These are phyloP conservation scores for Gracilariopsis chorda DNA, from an alignment of 23 red algal species.

Conservation along the genomic window DNA sequence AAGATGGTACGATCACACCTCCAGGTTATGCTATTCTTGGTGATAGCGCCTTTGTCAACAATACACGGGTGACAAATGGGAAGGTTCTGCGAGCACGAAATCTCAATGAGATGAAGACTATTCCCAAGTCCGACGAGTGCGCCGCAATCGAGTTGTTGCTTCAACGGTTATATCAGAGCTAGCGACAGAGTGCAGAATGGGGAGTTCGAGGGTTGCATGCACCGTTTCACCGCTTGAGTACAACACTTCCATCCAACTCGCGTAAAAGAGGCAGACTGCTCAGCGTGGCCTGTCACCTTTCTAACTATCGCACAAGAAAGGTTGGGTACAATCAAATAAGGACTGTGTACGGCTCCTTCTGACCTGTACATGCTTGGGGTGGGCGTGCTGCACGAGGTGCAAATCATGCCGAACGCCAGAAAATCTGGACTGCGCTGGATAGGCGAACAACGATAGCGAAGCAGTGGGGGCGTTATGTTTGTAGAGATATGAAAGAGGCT, in stretches of 20 bases:
- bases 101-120: neutral
- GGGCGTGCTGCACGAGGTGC: neutral
- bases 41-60: constrained; percentile 6
- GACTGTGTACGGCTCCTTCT: neutral
- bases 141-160: constrained; percentile 1
- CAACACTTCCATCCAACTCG: neutral
- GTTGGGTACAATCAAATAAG: constrained; percentile 6
- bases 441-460: constrained; percentile 36
- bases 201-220: neutral
- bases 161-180: neutral
- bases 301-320: neutral
- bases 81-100: neutral
- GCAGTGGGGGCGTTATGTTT: neutral
- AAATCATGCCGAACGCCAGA: constrained; percentile 53
- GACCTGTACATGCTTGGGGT: too few relatives aligned
- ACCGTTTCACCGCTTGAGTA: neutral
- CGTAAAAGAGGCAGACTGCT: neutral
- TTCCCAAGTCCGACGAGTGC: neutral
- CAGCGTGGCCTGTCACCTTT: neutral
- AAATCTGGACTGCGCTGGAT: constrained; percentile 68
- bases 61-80: neutral
- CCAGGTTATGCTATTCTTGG: neutral
- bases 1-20: constrained; percentile 1
- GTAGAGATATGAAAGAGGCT: neutral
- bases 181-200: constrained; percentile 34